Percentiles rank a stretch among this genome's conserved stretches.
phyloP scores from a whole-genome alignment of 306 rosid genomes.

The Begonia loranthoides region DNA sequence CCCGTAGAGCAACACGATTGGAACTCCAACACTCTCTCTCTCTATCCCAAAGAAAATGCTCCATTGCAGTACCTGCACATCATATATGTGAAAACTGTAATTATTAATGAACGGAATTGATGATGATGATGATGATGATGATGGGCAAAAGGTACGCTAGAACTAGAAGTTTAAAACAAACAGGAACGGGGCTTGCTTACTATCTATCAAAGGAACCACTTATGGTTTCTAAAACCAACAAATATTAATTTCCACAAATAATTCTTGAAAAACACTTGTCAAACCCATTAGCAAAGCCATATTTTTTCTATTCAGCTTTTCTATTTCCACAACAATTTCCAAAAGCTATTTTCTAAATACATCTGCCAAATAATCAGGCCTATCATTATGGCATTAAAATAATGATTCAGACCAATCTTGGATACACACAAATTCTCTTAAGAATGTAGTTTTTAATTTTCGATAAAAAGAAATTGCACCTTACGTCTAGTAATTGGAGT shows the following conservation, averaged over 20 bases:
- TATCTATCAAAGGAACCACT: no score
- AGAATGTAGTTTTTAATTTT: not conserved
- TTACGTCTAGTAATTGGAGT: no score
- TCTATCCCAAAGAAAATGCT: constrained; percentile 72
- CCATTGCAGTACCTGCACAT: constrained; percentile 74
- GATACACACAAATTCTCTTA: not conserved
- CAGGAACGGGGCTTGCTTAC: not conserved
- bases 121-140: not conserved
- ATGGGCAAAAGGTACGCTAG: no score
- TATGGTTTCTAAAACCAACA: no score
- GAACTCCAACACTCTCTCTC: no score
- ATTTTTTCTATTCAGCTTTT: no score
- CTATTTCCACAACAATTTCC: no score
- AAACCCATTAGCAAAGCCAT: no score
- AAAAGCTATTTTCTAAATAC: not conserved
- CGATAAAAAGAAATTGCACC: no score
- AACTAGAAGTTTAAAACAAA: not conserved
- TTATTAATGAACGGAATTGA: not conserved
- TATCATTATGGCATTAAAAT: not conserved
- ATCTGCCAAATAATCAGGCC: not conserved
- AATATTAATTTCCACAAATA: no score
- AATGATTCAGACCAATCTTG: not conserved
- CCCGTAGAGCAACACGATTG: constrained; percentile 3
- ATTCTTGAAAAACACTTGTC: no score
- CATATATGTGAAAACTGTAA: constrained; percentile 1